Percentiles rank a stretch among this genome's conserved stretches.
Conservation (phyloP, 495 filamentous ascomycete species). For the Bombardia bombarda region DNA sequence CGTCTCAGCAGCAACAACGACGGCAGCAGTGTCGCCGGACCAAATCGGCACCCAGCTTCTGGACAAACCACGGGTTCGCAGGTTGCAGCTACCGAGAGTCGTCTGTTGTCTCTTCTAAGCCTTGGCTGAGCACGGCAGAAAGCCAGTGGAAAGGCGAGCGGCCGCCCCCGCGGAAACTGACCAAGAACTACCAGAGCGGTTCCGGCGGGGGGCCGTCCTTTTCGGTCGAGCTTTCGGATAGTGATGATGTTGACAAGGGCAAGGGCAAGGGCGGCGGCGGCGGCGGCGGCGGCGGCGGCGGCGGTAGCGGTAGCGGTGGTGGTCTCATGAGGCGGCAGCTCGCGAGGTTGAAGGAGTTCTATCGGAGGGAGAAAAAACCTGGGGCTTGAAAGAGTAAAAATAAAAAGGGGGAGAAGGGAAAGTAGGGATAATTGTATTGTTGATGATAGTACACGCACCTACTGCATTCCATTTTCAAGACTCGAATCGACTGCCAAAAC, state of each 20-base stretch:
- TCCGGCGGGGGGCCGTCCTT: slow-evolving; percentile 17
- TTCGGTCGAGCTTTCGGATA: slow-evolving; percentile 20
- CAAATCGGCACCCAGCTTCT: slow-evolving; percentile 1
- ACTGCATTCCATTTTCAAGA: no score
- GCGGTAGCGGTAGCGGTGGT: no score
- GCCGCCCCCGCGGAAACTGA: slow-evolving; percentile 19
- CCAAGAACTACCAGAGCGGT: slow-evolving; percentile 22
- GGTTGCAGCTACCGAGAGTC: neutral
- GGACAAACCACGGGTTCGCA: neutral
- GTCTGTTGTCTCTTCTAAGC: no score
- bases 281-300: no score
- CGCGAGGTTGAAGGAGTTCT: slow-evolving; percentile 17
- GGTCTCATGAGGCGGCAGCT: slow-evolving; percentile 20
- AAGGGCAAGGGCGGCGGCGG: slow-evolving; percentile 11
- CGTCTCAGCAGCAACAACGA: slow-evolving; percentile 2
- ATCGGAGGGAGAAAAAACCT: slow-evolving; percentile 13
- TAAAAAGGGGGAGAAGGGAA: neutral
- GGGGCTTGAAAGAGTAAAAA: no score
- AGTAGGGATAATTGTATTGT: neutral
- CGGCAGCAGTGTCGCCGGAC: no score
- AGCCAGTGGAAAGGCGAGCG: slow-evolving; percentile 14
- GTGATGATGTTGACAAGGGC: slow-evolving; percentile 16
- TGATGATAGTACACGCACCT: no score
- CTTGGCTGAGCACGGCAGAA: slow-evolving; percentile 18
- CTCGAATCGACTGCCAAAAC: no score